Percentiles rank a stretch among this genome's conserved stretches.
These are phyloP conservation scores for Auxenochlorella pyrenoidosa DNA, from an alignment of 139 green algal genomes.

Conservation along the genomic window DNA sequence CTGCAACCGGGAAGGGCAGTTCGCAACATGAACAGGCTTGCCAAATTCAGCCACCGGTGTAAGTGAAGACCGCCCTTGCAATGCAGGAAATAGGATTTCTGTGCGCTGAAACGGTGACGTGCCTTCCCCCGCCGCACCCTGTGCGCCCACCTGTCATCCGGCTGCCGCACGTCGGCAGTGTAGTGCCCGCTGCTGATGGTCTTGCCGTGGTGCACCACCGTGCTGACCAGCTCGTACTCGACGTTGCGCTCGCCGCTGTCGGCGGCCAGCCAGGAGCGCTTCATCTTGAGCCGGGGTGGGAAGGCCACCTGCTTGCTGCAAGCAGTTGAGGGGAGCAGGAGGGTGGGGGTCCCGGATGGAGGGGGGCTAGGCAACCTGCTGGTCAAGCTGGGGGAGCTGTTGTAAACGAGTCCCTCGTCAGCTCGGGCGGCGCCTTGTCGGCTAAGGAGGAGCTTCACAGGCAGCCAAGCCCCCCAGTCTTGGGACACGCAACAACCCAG, in stretches of 20 bases:
- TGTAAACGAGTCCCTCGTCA: neutral
- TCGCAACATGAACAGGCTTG: neutral
- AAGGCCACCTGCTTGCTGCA: slow-evolving; percentile 70
- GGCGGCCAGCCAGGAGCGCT: slow-evolving; percentile 56
- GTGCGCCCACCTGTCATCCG: slow-evolving; percentile 40
- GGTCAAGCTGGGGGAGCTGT: too few relatives aligned
- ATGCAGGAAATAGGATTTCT: too few relatives aligned
- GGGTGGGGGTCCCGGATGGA: neutral
- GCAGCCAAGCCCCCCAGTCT: neutral
- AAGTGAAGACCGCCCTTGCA: neutral
- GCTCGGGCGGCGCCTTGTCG: neutral
- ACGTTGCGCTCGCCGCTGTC: slow-evolving; percentile 38
- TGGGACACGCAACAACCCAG: neutral
- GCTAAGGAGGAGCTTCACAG: neutral
- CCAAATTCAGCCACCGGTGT: neutral
- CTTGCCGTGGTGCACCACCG: slow-evolving; percentile 78
- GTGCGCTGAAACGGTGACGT: neutral
- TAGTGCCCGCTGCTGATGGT: slow-evolving; percentile 73
- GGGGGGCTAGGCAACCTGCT: neutral
- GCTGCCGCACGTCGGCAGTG: slow-evolving; percentile 81
- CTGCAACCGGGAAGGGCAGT: neutral
- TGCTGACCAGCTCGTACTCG: slow-evolving; percentile 74
- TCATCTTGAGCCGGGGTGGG: slow-evolving; percentile 51
- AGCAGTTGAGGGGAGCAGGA: slow-evolving; percentile 15
- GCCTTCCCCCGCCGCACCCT: too few relatives aligned